Base-by-base conservation (phyloP, 2,329 filamentous ascomycete species). In the Colletotrichum camelliae region DNA sequence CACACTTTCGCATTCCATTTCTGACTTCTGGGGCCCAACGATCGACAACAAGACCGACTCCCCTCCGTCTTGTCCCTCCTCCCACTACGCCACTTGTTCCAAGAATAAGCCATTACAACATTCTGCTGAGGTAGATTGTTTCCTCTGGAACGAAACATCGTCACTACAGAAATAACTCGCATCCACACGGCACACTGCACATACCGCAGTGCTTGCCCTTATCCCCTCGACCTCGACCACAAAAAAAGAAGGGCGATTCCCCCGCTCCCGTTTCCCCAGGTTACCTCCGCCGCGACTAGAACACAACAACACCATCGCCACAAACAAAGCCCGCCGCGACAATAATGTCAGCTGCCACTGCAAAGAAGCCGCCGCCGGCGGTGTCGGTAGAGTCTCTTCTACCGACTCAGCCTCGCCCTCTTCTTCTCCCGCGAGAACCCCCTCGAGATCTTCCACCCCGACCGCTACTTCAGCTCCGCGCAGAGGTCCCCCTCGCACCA, bases 401-500 rank as follows among this genome's bases (percentile, higher is more conserved):
- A 79, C 84, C 67, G 87, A 88, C 62, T 57, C 76, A 16, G 65
- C 83, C 77, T 27, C 78, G 78, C 77, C 81, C 72, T 48, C 79
- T 58, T 67, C 79, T 21, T 77, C 79, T 80, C 83, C 65, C 76
- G 78, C 70, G 76, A 82, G 37, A 81, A 84, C 29, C 74, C 80
- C 82, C 52, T 81, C 82, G 70, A 81, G 89, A 77, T 86, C 90
- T 29, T 89, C 91, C 65, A 88, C 89, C 35, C 87, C 89, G 76
- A 84, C 88, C 18, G 83, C 88, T 37, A 81, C 85, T 85, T 82
- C 81, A 64, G 84, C 86, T 77, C 86, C 88, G 70, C 90, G 93
- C 76, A 92, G 90, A 62, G 91, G 93, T 77, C 95, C 94, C 16
- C 87, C 92, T 77, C 92, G 94, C 80, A 87, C 87, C 39, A 89